Percentiles rank a stretch among this genome's conserved stretches.
phyloP scores from a whole-genome alignment of 169 alveolate species.

The Plasmodium adleri region DNA sequence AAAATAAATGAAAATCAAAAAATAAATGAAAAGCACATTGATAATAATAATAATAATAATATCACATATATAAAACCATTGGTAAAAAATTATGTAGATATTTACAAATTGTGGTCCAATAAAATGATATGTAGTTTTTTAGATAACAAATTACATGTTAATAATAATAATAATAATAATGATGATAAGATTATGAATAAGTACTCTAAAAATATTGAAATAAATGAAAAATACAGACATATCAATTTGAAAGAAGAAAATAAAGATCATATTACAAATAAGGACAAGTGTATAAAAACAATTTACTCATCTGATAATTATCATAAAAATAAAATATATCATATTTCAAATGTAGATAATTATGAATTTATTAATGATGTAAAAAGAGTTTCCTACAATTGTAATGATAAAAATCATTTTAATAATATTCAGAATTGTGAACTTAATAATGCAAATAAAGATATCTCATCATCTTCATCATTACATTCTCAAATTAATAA shows the following conservation, averaged over 20 bases:
- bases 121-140: background rate
- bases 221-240: background rate
- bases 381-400: background rate
- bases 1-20: background rate
- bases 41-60: background rate
- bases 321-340: background rate
- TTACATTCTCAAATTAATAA: no score
- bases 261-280: background rate
- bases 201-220: background rate
- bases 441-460: background rate
- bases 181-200: background rate
- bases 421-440: background rate
- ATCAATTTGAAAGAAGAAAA: no score
- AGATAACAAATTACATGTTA: background rate
- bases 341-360: background rate
- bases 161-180: background rate
- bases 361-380: background rate
- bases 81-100: conserved; percentile 24
- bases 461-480: background rate
- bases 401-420: background rate
- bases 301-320: background rate
- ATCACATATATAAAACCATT: background rate
- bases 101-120: conserved; percentile 10
- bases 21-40: background rate
- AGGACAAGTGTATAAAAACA: background rate